Percentiles rank a stretch among this genome's conserved stretches.
Evolutionary conservation across 805 yeast species (phyloP).

Genomic region (Barnettozyma siamensis): DNA sequence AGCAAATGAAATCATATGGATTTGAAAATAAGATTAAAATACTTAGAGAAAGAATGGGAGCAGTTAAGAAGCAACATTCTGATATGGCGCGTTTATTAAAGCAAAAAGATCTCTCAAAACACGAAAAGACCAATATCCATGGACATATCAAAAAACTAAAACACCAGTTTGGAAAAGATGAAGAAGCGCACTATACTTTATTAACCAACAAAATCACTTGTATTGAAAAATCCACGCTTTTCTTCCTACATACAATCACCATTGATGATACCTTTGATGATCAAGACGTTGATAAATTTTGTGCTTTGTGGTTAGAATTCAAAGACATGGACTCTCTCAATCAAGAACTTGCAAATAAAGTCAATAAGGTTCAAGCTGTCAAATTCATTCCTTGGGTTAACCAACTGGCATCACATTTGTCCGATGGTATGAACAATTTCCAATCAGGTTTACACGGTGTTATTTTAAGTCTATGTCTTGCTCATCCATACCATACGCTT

Average conservation of each 20-base stretch:
- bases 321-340: slow-evolving; percentile 42
- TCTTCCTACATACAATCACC: slow-evolving; percentile 51
- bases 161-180: slow-evolving; percentile 44
- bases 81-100: slow-evolving; percentile 18
- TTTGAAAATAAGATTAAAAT: slow-evolving; percentile 40
- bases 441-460: slow-evolving; percentile 48
- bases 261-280: slow-evolving; percentile 39
- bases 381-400: slow-evolving; percentile 77
- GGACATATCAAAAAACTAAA: slow-evolving; percentile 45
- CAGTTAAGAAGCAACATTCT: slow-evolving; percentile 22
- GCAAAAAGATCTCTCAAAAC: slow-evolving; percentile 33
- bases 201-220: slow-evolving; percentile 35
- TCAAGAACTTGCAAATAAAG: slow-evolving; percentile 30
- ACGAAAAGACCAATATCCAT: slow-evolving; percentile 48
- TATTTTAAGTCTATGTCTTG: slow-evolving; percentile 39
- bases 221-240: slow-evolving; percentile 48
- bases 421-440: slow-evolving; percentile 43
- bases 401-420: slow-evolving; percentile 70
- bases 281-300: slow-evolving; percentile 65
- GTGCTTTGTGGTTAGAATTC: slow-evolving; percentile 77
- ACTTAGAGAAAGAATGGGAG: slow-evolving; percentile 40
- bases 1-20: slow-evolving; percentile 44
- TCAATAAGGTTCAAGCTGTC: slow-evolving; percentile 45
- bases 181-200: slow-evolving; percentile 37
- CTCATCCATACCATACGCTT: slow-evolving; percentile 70